Percentiles rank a stretch among this genome's conserved stretches.
Conservation (phyloP, 2,329 filamentous ascomycete species). For the Ampelomyces quisqualis region DNA sequence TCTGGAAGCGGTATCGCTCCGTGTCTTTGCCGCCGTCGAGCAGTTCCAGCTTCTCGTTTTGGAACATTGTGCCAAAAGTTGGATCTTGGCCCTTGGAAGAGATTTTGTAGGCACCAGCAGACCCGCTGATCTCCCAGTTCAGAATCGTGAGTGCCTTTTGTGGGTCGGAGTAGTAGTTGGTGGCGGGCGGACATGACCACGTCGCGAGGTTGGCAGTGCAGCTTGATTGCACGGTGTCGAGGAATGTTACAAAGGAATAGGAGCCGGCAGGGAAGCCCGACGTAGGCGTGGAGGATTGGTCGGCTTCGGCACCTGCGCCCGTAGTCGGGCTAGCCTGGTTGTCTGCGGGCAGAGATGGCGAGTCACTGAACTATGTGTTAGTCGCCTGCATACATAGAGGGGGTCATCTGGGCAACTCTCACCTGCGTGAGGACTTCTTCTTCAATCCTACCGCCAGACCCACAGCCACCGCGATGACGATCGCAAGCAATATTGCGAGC, state of each 20-base stretch:
- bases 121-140: slow-evolving; percentile 60
- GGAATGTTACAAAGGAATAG: slow-evolving; percentile 62
- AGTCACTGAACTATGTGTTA: slow-evolving; percentile 8
- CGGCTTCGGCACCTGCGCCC: slow-evolving; percentile 7
- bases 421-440: slow-evolving; percentile 36
- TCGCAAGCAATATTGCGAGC: slow-evolving; percentile 29
- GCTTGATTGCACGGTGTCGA: slow-evolving; percentile 54
- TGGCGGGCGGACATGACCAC: slow-evolving; percentile 64
- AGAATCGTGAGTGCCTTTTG: slow-evolving; percentile 54
- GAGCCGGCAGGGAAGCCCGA: slow-evolving; percentile 61
- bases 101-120: slow-evolving; percentile 50
- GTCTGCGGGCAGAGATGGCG: slow-evolving; percentile 8
- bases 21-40: slow-evolving; percentile 50
- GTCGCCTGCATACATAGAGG: too few relatives aligned
- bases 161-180: slow-evolving; percentile 49
- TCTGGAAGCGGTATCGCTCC: slow-evolving; percentile 61
- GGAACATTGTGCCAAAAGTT: slow-evolving; percentile 59
- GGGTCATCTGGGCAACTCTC: too few relatives aligned
- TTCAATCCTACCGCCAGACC: slow-evolving; percentile 47
- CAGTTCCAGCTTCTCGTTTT: slow-evolving; percentile 53
- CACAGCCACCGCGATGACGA: slow-evolving; percentile 44
- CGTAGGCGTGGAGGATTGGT: slow-evolving; percentile 16
- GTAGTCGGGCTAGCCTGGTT: slow-evolving; percentile 6
- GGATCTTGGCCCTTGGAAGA: slow-evolving; percentile 56
- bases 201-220: slow-evolving; percentile 61